phyloP scores from a whole-genome alignment of 805 yeast species.

The Kluyveromyces aestuarii region DNA sequence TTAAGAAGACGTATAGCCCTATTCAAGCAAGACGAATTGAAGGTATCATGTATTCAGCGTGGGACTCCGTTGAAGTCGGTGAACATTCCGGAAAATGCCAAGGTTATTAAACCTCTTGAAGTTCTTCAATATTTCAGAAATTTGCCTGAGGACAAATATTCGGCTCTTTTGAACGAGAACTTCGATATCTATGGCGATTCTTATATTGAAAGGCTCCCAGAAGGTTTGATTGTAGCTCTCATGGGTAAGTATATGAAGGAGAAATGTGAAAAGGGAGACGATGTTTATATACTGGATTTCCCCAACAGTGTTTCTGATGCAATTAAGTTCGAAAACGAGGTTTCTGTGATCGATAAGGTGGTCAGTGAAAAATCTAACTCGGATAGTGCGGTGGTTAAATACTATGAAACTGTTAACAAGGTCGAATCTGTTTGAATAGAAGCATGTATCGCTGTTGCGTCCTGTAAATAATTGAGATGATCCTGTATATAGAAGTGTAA shows the following conservation, averaged over 20 bases:
- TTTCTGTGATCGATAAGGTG: conserved; percentile 39
- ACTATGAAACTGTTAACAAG: conserved; percentile 60
- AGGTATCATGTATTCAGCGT: conserved; percentile 33
- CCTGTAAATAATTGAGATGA: conserved; percentile 2
- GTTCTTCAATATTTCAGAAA: conserved; percentile 39
- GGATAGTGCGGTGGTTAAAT: conserved; percentile 44
- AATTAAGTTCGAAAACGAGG: conserved; percentile 62
- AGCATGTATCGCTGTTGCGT: background rate
- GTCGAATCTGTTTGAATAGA: conserved; percentile 17
- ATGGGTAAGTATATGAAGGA: conserved; percentile 24
- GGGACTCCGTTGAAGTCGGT: conserved; percentile 14
- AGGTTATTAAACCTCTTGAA: conserved; percentile 42
- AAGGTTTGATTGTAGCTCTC: conserved; percentile 29
- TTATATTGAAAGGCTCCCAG: conserved; percentile 24
- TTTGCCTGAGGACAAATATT: conserved; percentile 38
- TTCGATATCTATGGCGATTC: conserved; percentile 21
- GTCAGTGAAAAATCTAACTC: conserved; percentile 14
- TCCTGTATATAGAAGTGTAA: conserved; percentile 2
- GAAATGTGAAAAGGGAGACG: conserved; percentile 29
- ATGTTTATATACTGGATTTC: conserved; percentile 45
- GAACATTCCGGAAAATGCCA: conserved; percentile 10
- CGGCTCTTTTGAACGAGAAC: conserved; percentile 42
- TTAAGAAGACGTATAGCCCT: conserved; percentile 41
- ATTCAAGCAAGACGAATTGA: conserved; percentile 33
- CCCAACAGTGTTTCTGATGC: conserved; percentile 60